Conservation (phyloP, 2,329 filamentous ascomycete genomes). For the Talaromyces rugulosus region DNA sequence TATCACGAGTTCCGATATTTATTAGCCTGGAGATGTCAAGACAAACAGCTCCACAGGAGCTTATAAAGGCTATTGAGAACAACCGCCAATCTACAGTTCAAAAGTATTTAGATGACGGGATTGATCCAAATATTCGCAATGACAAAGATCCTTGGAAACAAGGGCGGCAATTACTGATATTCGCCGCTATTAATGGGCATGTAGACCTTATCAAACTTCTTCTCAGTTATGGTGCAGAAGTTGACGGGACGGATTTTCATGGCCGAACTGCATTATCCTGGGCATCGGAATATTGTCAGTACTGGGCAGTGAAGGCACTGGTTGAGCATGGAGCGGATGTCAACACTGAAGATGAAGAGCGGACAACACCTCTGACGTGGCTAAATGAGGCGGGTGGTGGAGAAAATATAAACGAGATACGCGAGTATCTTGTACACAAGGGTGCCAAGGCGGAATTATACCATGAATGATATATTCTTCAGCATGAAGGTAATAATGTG, state of each 20-base stretch:
- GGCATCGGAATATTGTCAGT: conserved; percentile 2
- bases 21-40: no score
- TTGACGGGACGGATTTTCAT: not conserved
- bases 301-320: not conserved
- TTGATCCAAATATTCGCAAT: not conserved
- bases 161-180: no score
- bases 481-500: no score
- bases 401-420: not conserved
- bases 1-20: no score
- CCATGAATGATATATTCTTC: no score
- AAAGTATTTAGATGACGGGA: not conserved
- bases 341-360: conserved; percentile 1
- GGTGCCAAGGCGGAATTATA: not conserved
- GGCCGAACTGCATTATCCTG: conserved; percentile 2
- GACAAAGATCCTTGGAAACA: not conserved
- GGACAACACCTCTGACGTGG: conserved; percentile 1
- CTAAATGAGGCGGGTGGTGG: not conserved
- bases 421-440: not conserved
- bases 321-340: conserved; percentile 4
- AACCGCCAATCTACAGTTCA: not conserved
- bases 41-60: no score
- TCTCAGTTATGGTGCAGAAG: conserved; percentile 1
- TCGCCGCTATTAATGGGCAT: not conserved
- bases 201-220: not conserved
- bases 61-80: conserved; percentile 17